Base-by-base conservation (phyloP, 2,329 filamentous ascomycete species). In the Colletotrichum sp. region DNA sequence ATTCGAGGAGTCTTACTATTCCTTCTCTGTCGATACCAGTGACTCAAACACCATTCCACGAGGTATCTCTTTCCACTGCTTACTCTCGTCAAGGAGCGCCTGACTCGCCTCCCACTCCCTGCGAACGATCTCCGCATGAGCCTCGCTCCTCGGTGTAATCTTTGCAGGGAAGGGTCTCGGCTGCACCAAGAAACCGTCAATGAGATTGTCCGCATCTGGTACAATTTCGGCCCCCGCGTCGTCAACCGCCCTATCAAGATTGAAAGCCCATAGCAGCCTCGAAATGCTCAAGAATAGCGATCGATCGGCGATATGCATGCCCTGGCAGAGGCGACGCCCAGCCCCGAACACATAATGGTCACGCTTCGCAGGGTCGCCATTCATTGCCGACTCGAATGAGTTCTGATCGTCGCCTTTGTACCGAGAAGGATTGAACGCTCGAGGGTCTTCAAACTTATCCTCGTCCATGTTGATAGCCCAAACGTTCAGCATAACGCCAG, bases 241-340 rank as follows among this genome's bases (percentile, higher is more conserved):
- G 24, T 71, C 70, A 10, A 68, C n/a, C 3, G 44, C 68, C 9
- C 82, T 81, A 1, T 75, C 76, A 8, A 88, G 80, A 0, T 88
- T 79, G 69, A 91, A 92, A 0, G 85, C 90, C 91, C 90, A 93
- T 0, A 93, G 79, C 1, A 90, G 81, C 4, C 87, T 85, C 0
- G 88, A 84, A 24, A 90, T 86, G 59, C 84, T 86, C 3, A 89
- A 80, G 9, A 85, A 84, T 0, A 92, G 83, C 0, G 87, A 90
- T 0, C 89, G 86, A 57, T 89, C 87, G 0, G 88, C 89, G 1
- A 92, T 84, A 70, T 92, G 89, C 78, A 89, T 83, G 1, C 79
- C 79, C 1, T 78, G 79, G 21, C 79, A 80, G 15, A 73, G 70
- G 5, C 79, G 76, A 7, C 79, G 77, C 1, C 79, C 79, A 28